Conservation (phyloP, 495 filamentous ascomycete genomes). For the Penicillium steckii region DNA sequence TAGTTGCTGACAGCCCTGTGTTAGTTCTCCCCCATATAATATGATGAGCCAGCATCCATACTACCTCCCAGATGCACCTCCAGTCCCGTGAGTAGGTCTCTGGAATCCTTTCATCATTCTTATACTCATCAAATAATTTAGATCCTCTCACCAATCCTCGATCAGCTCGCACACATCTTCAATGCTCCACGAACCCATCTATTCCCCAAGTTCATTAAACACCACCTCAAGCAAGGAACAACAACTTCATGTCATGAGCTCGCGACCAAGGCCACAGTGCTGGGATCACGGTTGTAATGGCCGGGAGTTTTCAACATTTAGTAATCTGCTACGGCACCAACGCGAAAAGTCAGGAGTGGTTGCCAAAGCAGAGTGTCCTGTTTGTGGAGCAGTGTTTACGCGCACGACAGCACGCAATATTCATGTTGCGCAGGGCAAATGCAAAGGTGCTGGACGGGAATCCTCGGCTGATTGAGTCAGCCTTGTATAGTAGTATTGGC, state of each 20-base stretch:
- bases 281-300: conserved; percentile 97
- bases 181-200: conserved; percentile 29
- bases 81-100: conserved; percentile 18
- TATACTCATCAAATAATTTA: conserved; percentile 1
- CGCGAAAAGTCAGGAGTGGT: conserved; percentile 92
- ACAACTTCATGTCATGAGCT: conserved; percentile 67
- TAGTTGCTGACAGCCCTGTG: background rate
- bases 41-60: conserved; percentile 26
- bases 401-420: conserved; percentile 88
- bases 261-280: conserved; percentile 84
- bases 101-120: background rate
- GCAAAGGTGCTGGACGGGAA: conserved; percentile 54
- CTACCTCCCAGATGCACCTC: conserved; percentile 19
- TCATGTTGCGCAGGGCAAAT: conserved; percentile 86
- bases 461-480: conserved; percentile 24
- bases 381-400: conserved; percentile 89
- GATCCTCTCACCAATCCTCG: conserved; percentile 20
- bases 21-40: conserved; percentile 20
- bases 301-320: conserved; percentile 91
- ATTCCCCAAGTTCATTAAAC: conserved; percentile 30
- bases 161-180: conserved; percentile 30
- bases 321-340: conserved; percentile 88
- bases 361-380: conserved; percentile 78
- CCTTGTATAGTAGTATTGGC: background rate
- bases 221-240: conserved; percentile 38